These are phyloP conservation scores for Morella rubra DNA, from an alignment of 306 rosid species.

Conservation along the genomic window DNA sequence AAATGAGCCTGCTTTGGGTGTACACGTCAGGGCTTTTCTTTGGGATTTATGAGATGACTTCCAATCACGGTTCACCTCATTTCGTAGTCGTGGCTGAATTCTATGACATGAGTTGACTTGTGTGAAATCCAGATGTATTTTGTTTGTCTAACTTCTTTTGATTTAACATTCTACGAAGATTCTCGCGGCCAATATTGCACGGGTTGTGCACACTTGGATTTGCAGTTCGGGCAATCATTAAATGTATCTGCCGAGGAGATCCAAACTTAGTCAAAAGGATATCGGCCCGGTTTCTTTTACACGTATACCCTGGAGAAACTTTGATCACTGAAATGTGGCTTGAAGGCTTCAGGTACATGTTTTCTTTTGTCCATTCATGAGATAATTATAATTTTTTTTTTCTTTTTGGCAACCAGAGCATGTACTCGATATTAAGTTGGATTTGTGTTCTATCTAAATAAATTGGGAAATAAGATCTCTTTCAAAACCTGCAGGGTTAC, in stretches of 20 bases:
- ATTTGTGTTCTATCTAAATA: neutral
- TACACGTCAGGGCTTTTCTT: neutral
- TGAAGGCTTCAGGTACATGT: slow-evolving; percentile 60
- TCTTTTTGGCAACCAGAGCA: neutral
- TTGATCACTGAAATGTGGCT: slow-evolving; percentile 96
- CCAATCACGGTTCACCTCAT: neutral
- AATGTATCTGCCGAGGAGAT: slow-evolving; percentile 78
- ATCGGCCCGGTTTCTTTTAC: slow-evolving; percentile 78
- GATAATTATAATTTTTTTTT: slow-evolving; percentile 8
- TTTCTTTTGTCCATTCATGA: slow-evolving; percentile 2
- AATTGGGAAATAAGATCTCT: slow-evolving; percentile 3
- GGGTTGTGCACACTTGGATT: slow-evolving; percentile 93
- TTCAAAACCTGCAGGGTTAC: slow-evolving; percentile 60
- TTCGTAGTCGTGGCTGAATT: slow-evolving; percentile 5
- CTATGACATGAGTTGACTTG: neutral
- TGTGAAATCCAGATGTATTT: slow-evolving; percentile 10
- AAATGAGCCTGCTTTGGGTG: neutral
- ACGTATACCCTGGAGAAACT: slow-evolving; percentile 91
- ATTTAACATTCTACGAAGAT: slow-evolving; percentile 44
- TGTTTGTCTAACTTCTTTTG: slow-evolving; percentile 16
- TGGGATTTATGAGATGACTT: neutral
- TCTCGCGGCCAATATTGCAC: slow-evolving; percentile 85
- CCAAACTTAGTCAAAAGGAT: slow-evolving; percentile 60
- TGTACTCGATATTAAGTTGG: neutral
- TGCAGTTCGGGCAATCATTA: slow-evolving; percentile 83